Evolutionary conservation across 257 asterid species (phyloP).

Genomic region (Coffea eugenioides): DNA sequence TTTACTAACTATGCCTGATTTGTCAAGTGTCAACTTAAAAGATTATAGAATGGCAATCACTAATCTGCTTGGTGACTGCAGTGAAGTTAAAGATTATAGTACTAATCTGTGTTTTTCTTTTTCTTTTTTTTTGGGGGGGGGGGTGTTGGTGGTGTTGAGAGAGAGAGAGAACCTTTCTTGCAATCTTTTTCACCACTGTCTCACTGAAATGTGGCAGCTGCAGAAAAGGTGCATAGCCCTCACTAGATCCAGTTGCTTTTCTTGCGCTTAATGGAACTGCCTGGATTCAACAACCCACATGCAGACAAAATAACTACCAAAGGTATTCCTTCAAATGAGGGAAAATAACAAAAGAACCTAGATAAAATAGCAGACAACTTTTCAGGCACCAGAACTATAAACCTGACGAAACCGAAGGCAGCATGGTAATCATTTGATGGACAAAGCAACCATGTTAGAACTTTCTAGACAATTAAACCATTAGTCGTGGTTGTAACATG

Average conservation of each 20-base stretch:
- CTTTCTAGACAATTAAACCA: not conserved
- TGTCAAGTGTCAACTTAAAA: not conserved
- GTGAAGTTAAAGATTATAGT: no score
- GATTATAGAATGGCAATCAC: not conserved
- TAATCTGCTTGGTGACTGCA: not conserved
- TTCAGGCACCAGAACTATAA: not conserved
- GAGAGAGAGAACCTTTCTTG: conserved; percentile 71
- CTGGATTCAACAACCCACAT: conserved; percentile 38
- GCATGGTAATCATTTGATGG: not conserved
- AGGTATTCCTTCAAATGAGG: not conserved
- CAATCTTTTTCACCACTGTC: conserved; percentile 76
- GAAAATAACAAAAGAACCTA: not conserved
- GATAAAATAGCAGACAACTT: not conserved
- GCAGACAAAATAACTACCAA: conserved; percentile 7
- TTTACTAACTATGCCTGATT: not conserved
- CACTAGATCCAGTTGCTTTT: conserved; percentile 73
- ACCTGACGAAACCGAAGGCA: not conserved
- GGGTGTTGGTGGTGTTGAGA: not conserved
- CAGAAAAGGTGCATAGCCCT: conserved; percentile 93
- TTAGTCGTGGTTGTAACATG: not conserved
- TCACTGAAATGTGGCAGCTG: conserved; percentile 98
- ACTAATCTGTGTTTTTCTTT: no score
- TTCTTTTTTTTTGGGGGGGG: no score
- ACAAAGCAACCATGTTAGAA: not conserved
- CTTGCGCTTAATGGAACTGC: conserved; percentile 93